Conservation (phyloP, 106 monocot species). For the Hemerocallis citrina region DNA sequence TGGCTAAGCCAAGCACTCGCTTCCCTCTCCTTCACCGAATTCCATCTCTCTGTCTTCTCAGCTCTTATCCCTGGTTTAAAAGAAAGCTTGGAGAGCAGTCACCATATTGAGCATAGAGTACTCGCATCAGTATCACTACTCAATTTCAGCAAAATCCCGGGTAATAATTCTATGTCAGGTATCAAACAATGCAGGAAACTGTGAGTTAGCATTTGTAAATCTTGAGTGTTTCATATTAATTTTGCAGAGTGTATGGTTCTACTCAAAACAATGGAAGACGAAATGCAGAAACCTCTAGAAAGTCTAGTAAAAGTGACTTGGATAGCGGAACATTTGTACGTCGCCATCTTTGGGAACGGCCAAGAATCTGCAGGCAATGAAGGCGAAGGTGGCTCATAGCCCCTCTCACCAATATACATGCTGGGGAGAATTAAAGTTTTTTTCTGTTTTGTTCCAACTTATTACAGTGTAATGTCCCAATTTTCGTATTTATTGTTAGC, state of each 20-base stretch:
- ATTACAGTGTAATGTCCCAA: background rate
- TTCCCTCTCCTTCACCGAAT: constrained; percentile 10
- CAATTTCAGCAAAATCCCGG: constrained; percentile 41
- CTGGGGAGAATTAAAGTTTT: background rate
- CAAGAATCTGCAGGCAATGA: background rate
- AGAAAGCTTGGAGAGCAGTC: constrained; percentile 9
- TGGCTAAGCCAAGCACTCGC: constrained; percentile 41
- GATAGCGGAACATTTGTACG: constrained; percentile 24
- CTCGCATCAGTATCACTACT: constrained; percentile 32
- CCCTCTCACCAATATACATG: background rate
- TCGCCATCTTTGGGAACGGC: constrained; percentile 9
- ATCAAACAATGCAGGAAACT: background rate
- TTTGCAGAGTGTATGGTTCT: constrained; percentile 31
- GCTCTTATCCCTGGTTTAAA: constrained; percentile 26
- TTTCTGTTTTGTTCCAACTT: background rate
- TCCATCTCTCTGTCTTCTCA: constrained; percentile 22
- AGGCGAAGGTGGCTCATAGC: background rate
- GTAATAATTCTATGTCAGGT: constrained; percentile 11
- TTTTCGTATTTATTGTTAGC: background rate
- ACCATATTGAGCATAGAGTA: constrained; percentile 20
- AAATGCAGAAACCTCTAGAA: constrained; percentile 18
- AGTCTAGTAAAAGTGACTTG: constrained; percentile 24
- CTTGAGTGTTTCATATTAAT: background rate
- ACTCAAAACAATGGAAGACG: constrained; percentile 18
- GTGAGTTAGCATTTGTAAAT: background rate